phyloP scores from a whole-genome alignment of 345 rosid genomes.

The Eucalyptus erythrocorys region DNA sequence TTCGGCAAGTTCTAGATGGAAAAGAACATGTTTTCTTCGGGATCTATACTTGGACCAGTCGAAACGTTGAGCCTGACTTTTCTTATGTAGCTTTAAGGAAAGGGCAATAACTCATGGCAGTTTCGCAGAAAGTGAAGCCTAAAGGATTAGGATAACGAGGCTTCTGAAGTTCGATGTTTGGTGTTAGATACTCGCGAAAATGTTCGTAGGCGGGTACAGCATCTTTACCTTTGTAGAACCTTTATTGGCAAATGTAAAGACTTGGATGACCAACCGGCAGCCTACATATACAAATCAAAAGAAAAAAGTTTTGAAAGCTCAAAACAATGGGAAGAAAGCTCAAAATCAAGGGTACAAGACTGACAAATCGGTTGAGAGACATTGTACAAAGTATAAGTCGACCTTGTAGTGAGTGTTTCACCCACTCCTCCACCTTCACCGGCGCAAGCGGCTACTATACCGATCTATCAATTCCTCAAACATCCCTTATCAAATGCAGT shows the following conservation, averaged over 20 bases:
- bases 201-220: neutral
- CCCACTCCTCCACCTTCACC: too few relatives aligned
- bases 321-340: neutral
- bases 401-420: too few relatives aligned
- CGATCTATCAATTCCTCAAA: too few relatives aligned
- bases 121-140: neutral
- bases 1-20: neutral
- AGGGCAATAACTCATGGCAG: neutral
- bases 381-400: too few relatives aligned
- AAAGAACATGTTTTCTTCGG: neutral
- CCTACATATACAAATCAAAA: neutral
- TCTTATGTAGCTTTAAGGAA: neutral
- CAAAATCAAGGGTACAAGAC: too few relatives aligned
- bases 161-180: neutral
- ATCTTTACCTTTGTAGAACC: neutral
- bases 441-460: accelerated
- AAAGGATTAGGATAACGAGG: neutral
- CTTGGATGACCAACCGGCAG: neutral
- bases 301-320: neutral
- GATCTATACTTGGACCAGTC: neutral
- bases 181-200: neutral
- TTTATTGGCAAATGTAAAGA: neutral
- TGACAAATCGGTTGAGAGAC: too few relatives aligned
- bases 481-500: too few relatives aligned
- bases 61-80: neutral